Evolutionary conservation across 2,329 filamentous ascomycete species (phyloP).

Genomic region (Talaromyces rugulosus): DNA sequence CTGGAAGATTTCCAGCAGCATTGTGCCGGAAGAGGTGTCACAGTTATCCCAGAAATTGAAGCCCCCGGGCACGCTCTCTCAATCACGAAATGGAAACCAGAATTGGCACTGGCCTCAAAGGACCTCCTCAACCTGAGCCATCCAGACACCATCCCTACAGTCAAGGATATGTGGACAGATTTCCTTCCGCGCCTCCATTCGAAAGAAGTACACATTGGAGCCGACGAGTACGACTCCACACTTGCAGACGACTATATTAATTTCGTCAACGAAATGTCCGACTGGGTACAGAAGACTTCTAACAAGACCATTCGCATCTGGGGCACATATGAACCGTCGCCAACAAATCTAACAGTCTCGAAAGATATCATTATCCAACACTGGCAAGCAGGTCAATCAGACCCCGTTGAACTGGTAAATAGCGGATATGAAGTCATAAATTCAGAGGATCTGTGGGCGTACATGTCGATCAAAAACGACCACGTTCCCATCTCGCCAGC

Average conservation of each 20-base stretch:
- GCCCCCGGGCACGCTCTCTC: conserved; percentile 55
- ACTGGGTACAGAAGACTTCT: conserved; percentile 39
- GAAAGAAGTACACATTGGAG: conserved; percentile 1
- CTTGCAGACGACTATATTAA: conserved; percentile 22
- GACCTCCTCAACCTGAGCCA: conserved; percentile 55
- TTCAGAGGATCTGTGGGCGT: conserved; percentile 53
- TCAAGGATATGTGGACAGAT: conserved; percentile 32
- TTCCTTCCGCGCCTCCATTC: conserved; percentile 1
- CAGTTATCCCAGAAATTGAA: conserved; percentile 58
- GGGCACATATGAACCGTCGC: conserved; percentile 51
- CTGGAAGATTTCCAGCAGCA: conserved; percentile 51
- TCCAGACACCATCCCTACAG: conserved; percentile 50
- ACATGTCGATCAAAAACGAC: conserved; percentile 54
- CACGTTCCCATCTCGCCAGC: conserved; percentile 48
- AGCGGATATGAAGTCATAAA: conserved; percentile 51
- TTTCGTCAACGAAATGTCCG: conserved; percentile 52
- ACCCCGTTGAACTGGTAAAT: conserved; percentile 44
- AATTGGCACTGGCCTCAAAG: conserved; percentile 46
- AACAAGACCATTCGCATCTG: conserved; percentile 52
- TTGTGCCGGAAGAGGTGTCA: conserved; percentile 54
- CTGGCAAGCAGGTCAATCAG: conserved; percentile 53
- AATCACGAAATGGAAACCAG: conserved; percentile 57
- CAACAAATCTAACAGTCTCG: conserved; percentile 35
- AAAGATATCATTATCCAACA: conserved; percentile 51
- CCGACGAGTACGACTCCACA: background rate